Evolutionary conservation across 345 rosid species (phyloP).

Genomic region (Arabis alpina): DNA sequence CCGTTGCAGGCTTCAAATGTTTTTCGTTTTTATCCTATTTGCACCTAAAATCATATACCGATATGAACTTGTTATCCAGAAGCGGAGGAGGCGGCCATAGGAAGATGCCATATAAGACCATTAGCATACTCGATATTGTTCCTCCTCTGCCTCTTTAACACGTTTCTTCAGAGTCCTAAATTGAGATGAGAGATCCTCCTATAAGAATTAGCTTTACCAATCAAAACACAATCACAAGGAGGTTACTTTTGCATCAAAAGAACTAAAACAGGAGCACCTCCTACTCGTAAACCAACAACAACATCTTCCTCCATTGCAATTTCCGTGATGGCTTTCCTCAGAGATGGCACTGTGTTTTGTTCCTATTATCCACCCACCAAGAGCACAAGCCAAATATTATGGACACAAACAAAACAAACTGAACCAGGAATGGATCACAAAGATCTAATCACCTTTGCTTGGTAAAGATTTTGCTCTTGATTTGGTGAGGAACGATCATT

Average conservation of each 20-base stretch:
- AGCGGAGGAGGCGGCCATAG: too few relatives aligned
- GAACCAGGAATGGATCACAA: neutral
- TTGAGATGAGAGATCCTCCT: slow-evolving; percentile 97
- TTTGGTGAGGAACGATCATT: too few relatives aligned
- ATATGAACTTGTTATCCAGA: too few relatives aligned
- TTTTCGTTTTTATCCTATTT: too few relatives aligned
- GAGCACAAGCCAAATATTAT: slow-evolving; percentile 16
- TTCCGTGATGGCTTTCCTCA: slow-evolving; percentile 92
- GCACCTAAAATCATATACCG: too few relatives aligned
- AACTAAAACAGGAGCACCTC: slow-evolving; percentile 4
- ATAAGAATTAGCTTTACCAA: slow-evolving; percentile 31
- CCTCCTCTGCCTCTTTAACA: slow-evolving; percentile 91
- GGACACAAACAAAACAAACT: slow-evolving; percentile 13
- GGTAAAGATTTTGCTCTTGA: too few relatives aligned
- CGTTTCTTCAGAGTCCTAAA: slow-evolving; percentile 85
- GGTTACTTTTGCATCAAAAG: neutral
- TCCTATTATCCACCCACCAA: slow-evolving; percentile 56
- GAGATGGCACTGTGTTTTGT: slow-evolving; percentile 81
- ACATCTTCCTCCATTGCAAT: slow-evolving; percentile 99
- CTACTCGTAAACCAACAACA: slow-evolving; percentile 90
- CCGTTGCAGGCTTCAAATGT: too few relatives aligned
- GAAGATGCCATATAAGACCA: slow-evolving; percentile 36
- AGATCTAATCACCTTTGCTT: too few relatives aligned
- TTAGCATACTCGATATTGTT: slow-evolving; percentile 72
- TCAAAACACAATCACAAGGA: slow-evolving; percentile 27